Percentiles rank a stretch among this genome's conserved stretches.
phyloP scores from a whole-genome alignment of 176 grass and related monocot genomes.

The Ensete glaucum region DNA sequence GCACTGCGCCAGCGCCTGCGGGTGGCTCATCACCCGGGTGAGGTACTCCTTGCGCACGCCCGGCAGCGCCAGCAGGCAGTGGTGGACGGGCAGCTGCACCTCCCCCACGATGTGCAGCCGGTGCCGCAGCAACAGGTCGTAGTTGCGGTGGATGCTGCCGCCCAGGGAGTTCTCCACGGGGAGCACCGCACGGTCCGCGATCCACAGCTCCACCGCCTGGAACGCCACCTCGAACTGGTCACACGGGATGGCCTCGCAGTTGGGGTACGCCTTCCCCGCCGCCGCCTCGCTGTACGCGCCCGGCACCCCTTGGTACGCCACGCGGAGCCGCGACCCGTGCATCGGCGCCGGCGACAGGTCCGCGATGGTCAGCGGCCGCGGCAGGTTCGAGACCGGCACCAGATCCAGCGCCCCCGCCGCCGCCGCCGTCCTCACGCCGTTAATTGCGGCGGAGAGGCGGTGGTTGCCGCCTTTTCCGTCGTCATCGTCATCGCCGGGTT shows the following conservation, averaged over 20 bases:
- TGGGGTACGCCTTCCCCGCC: slow-evolving; percentile 24
- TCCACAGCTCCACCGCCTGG: slow-evolving; percentile 30
- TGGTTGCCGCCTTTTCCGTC: neutral
- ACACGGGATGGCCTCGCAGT: slow-evolving; percentile 32
- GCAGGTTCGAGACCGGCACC: slow-evolving; percentile 10
- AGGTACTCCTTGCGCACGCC: slow-evolving; percentile 29
- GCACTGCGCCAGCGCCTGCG: slow-evolving; percentile 36
- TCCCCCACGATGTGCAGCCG: slow-evolving; percentile 34
- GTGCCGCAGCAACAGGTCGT: slow-evolving; percentile 44
- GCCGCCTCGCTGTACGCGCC: slow-evolving; percentile 39
- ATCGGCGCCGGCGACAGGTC: slow-evolving; percentile 25
- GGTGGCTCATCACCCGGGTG: slow-evolving; percentile 35
- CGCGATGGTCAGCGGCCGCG: slow-evolving; percentile 26
- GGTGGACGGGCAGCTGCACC: slow-evolving; percentile 26
- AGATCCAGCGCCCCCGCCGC: neutral
- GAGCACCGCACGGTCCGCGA: slow-evolving; percentile 32
- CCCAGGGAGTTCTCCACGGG: slow-evolving; percentile 36
- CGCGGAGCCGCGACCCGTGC: slow-evolving; percentile 20
- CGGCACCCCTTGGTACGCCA: slow-evolving; percentile 29
- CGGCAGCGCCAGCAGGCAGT: slow-evolving; percentile 33
- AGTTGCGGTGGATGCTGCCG: slow-evolving; percentile 43
- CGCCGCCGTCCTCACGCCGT: neutral
- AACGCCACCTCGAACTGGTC: slow-evolving; percentile 41
- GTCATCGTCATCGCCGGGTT: neutral
- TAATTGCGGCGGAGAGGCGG: neutral